Conservation (phyloP, 1,284 basidiomycete genomes). For the Puccinia horiana region DNA sequence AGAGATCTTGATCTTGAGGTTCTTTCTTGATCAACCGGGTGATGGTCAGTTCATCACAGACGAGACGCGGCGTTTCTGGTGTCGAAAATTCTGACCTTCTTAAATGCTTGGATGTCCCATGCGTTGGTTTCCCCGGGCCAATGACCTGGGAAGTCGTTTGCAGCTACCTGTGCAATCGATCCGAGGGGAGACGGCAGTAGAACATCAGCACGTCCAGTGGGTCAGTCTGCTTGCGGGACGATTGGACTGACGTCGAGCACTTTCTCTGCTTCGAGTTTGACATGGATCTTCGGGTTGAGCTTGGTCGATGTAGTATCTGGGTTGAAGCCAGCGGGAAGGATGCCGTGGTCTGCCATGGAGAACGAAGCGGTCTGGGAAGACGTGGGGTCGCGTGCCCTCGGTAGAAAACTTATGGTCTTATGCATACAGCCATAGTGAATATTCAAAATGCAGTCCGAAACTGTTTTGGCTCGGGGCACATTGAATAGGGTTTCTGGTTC, state of each 20-base stretch:
- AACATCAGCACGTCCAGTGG: not conserved
- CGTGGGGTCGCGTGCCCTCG: too few relatives aligned
- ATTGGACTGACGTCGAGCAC: conserved; percentile 40
- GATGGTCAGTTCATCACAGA: not conserved
- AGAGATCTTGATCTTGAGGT: conserved; percentile 72
- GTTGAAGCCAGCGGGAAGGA: conserved; percentile 29
- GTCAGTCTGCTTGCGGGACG: not conserved
- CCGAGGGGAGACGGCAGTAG: too few relatives aligned
- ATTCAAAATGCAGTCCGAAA: not conserved
- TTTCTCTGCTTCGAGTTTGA: conserved; percentile 43
- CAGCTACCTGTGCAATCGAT: conserved; percentile 67
- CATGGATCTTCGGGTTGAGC: conserved; percentile 30
- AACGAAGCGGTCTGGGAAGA: too few relatives aligned
- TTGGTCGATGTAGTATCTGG: conserved; percentile 31
- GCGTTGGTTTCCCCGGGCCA: conserved; percentile 78
- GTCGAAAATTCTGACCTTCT: conserved; percentile 63
- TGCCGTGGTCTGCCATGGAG: conserved; percentile 41
- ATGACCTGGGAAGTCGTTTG: conserved; percentile 82
- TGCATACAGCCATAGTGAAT: not conserved
- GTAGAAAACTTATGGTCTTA: not conserved
- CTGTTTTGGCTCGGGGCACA: too few relatives aligned
- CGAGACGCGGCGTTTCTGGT: too few relatives aligned
- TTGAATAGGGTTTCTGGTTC: too few relatives aligned
- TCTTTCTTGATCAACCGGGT: conserved; percentile 61
- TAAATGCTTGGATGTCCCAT: conserved; percentile 77